Evolutionary conservation across 495 filamentous ascomycete genomes (phyloP).

Genomic region (Pseudomonodictys pantanalensis): DNA sequence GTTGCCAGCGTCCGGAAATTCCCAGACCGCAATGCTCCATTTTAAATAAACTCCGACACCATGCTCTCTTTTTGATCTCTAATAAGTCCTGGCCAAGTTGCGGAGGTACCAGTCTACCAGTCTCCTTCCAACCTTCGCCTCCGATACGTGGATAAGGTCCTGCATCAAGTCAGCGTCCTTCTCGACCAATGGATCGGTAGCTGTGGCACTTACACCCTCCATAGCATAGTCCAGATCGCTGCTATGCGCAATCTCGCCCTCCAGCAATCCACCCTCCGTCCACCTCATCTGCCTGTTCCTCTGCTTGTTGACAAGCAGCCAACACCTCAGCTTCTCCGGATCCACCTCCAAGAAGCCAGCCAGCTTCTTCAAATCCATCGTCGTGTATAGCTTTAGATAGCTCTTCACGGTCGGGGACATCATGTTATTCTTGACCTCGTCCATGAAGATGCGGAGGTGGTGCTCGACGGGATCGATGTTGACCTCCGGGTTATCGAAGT

Average conservation of each 20-base stretch:
- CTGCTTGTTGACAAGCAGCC: slow-evolving; percentile 96
- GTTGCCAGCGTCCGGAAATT: too few relatives aligned
- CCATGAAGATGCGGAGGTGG: slow-evolving; percentile 96
- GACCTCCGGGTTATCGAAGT: slow-evolving; percentile 90
- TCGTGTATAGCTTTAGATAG: slow-evolving; percentile 98
- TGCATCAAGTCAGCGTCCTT: slow-evolving; percentile 38
- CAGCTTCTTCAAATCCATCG: slow-evolving; percentile 97
- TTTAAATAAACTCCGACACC: not conserved
- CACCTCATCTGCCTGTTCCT: slow-evolving; percentile 93
- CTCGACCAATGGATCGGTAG: not conserved
- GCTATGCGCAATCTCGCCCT: slow-evolving; percentile 85
- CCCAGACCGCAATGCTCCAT: slow-evolving; percentile 19
- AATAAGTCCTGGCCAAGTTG: slow-evolving; percentile 92
- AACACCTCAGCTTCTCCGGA: slow-evolving; percentile 83
- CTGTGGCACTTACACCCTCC: slow-evolving; percentile 66
- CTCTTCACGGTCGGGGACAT: slow-evolving; percentile 91
- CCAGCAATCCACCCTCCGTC: slow-evolving; percentile 83
- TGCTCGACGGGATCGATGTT: slow-evolving; percentile 98
- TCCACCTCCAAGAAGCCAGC: slow-evolving; percentile 94
- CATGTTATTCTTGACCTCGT: slow-evolving; percentile 97
- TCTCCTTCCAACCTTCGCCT: slow-evolving; percentile 95
- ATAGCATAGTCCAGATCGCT: slow-evolving; percentile 96
- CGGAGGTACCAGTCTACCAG: slow-evolving; percentile 98
- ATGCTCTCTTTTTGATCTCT: not conserved
- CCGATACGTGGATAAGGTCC: slow-evolving; percentile 96